Conservation (phyloP, 2,329 filamentous ascomycete genomes). For the Pyrenochaeta sp. region DNA sequence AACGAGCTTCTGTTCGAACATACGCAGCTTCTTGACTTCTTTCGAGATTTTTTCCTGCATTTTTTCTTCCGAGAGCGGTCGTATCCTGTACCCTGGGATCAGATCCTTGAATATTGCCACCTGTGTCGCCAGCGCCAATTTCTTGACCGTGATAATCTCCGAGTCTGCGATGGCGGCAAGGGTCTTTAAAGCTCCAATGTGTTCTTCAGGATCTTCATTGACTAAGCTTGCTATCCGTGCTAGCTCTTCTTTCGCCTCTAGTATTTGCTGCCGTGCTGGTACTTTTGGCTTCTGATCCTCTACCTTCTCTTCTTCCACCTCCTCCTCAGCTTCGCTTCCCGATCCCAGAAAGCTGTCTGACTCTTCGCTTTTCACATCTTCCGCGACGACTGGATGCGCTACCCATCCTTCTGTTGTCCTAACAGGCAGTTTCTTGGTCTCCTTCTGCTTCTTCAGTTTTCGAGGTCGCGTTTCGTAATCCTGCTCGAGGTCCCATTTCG, state of each 20-base stretch:
- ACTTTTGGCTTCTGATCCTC: constrained; percentile 68
- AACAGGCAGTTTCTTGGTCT: constrained; percentile 81
- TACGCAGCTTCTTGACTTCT: constrained; percentile 81
- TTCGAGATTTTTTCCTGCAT: constrained; percentile 85
- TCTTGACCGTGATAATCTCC: constrained; percentile 77
- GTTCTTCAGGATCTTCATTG: constrained; percentile 93
- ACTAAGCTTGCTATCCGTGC: constrained; percentile 81
- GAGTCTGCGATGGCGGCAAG: constrained; percentile 78
- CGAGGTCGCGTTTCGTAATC: constrained; percentile 84
- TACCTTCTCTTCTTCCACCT: constrained; percentile 52
- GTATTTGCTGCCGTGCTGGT: constrained; percentile 79
- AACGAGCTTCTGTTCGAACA: constrained; percentile 88
- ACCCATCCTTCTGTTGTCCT: constrained; percentile 82
- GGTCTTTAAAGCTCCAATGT: constrained; percentile 79
- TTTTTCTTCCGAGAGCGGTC: constrained; percentile 78
- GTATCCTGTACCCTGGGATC: constrained; percentile 95
- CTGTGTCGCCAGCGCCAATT: constrained; percentile 86
- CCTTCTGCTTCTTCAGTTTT: constrained; percentile 76
- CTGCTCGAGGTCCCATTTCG: constrained; percentile 90
- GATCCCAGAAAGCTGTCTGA: constrained; percentile 71
- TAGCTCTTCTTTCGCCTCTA: constrained; percentile 90
- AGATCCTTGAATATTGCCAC: constrained; percentile 93
- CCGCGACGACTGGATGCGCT: constrained; percentile 59
- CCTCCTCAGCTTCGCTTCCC: constrained; percentile 60
- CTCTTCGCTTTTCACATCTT: constrained; percentile 61